These are phyloP conservation scores for Corylus heterophylla DNA, from an alignment of 306 rosid genomes.

Conservation along the genomic window DNA sequence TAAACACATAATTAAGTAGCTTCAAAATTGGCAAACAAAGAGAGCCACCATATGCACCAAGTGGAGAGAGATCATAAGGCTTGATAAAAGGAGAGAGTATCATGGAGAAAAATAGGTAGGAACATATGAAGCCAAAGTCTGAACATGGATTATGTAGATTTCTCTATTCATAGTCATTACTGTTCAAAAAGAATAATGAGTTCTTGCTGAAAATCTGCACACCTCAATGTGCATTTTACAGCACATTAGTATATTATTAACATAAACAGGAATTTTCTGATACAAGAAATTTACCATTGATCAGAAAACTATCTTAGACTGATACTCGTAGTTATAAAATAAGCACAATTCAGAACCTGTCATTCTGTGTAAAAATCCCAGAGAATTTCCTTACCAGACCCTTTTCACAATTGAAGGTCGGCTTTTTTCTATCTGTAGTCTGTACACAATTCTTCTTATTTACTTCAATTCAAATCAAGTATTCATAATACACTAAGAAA, in stretches of 20 bases:
- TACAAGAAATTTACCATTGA: not conserved
- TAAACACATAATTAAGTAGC: not conserved
- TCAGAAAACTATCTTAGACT: slow-evolving; percentile 10
- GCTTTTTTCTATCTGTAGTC: slow-evolving; percentile 59
- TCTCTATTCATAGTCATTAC: not conserved
- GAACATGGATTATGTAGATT: not conserved
- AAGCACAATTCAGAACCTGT: slow-evolving; percentile 23
- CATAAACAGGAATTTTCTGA: not conserved
- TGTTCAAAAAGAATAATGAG: not conserved
- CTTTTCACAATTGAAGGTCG: slow-evolving; percentile 68
- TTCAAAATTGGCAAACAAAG: not conserved
- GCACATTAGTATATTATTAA: not conserved
- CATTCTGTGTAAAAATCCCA: slow-evolving; percentile 34
- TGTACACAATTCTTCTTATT: slow-evolving; percentile 59
- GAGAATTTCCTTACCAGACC: slow-evolving; percentile 52
- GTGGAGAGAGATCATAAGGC: not conserved
- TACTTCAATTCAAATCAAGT: slow-evolving; percentile 54
- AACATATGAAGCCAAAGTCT: not conserved
- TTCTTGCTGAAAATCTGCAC: not conserved
- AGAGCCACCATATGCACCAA: not conserved
- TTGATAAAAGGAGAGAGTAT: not conserved
- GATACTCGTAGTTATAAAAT: slow-evolving; percentile 14
- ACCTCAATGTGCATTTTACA: not conserved
- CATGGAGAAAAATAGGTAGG: not conserved
- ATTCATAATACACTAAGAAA: slow-evolving; percentile 84